phyloP scores from a whole-genome alignment of 2,329 filamentous ascomycete genomes.

The Fusarium sacchari region DNA sequence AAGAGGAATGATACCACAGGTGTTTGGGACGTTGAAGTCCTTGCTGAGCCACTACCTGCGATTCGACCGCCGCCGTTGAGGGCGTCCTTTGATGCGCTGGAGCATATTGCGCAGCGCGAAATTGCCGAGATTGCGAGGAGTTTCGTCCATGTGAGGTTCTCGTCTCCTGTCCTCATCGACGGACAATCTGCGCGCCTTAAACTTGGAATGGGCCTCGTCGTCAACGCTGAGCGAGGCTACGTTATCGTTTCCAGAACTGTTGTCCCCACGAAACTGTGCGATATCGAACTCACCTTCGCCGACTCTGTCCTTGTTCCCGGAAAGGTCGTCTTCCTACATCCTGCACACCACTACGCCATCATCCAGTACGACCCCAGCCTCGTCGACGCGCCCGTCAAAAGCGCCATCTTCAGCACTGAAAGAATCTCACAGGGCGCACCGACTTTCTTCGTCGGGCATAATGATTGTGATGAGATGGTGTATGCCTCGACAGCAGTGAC shows the following conservation, averaged over 20 bases:
- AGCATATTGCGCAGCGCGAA: slow-evolving; percentile 84
- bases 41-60: slow-evolving; percentile 82
- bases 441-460: slow-evolving; percentile 96
- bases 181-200: slow-evolving; percentile 72
- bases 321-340: slow-evolving; percentile 95
- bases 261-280: slow-evolving; percentile 94
- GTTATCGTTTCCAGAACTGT: slow-evolving; percentile 93
- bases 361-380: slow-evolving; percentile 93
- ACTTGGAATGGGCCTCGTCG: slow-evolving; percentile 93
- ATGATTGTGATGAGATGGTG: slow-evolving; percentile 91
- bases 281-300: slow-evolving; percentile 96
- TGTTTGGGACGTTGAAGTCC: slow-evolving; percentile 90
- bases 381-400: slow-evolving; percentile 90
- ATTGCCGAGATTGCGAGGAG: slow-evolving; percentile 92
- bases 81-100: slow-evolving; percentile 90
- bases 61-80: slow-evolving; percentile 76
- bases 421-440: slow-evolving; percentile 91
- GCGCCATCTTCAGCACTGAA: slow-evolving; percentile 81
- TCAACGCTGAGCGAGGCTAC: slow-evolving; percentile 93
- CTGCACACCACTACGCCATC: slow-evolving; percentile 94
- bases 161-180: slow-evolving; percentile 94
- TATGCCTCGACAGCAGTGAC: slow-evolving; percentile 94
- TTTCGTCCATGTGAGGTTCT: slow-evolving; percentile 91
- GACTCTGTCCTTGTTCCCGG: slow-evolving; percentile 94
- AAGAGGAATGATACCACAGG: slow-evolving; percentile 89